A percentile compares a stretch with the other conserved stretches of the same genome.
Conservation (phyloP, 306 rosid species). For the Trifolium repens region DNA sequence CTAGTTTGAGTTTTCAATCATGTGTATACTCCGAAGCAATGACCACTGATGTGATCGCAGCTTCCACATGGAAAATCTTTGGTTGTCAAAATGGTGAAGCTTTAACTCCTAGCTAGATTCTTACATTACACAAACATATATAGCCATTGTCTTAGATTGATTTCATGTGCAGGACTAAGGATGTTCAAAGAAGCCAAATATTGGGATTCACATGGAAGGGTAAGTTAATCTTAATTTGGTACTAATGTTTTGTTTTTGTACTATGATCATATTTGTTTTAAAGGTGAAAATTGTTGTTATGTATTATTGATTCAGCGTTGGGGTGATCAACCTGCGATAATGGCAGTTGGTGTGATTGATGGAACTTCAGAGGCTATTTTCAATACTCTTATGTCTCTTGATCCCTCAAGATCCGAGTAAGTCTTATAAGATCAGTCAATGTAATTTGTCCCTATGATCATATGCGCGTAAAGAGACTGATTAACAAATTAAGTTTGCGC, state of each 20-base stretch:
- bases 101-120: conserved; percentile 22
- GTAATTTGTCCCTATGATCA: too few relatives aligned
- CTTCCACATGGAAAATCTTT: conserved; percentile 93
- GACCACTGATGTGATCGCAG: conserved; percentile 81
- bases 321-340: conserved; percentile 87
- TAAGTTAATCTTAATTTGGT: conserved; percentile 45
- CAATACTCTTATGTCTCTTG: conserved; percentile 80
- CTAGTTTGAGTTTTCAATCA: conserved; percentile 59
- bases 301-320: conserved; percentile 58
- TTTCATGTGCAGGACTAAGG: conserved; percentile 68
- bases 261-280: background rate
- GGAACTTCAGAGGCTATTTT: conserved; percentile 90
- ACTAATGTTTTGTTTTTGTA: background rate
- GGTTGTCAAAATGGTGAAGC: conserved; percentile 88
- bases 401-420: conserved; percentile 88
- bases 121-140: conserved; percentile 28
- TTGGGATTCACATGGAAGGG: conserved; percentile 67
- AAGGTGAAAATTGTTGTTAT: conserved; percentile 20
- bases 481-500: conserved; percentile 35
- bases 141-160: conserved; percentile 10
- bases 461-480: background rate
- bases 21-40: conserved; percentile 59
- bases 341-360: conserved; percentile 89
- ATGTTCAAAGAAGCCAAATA: conserved; percentile 87
- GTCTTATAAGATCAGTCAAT: conserved; percentile 27